Base-by-base conservation (phyloP, 495 filamentous ascomycete genomes). In the Talaromyces liani region DNA sequence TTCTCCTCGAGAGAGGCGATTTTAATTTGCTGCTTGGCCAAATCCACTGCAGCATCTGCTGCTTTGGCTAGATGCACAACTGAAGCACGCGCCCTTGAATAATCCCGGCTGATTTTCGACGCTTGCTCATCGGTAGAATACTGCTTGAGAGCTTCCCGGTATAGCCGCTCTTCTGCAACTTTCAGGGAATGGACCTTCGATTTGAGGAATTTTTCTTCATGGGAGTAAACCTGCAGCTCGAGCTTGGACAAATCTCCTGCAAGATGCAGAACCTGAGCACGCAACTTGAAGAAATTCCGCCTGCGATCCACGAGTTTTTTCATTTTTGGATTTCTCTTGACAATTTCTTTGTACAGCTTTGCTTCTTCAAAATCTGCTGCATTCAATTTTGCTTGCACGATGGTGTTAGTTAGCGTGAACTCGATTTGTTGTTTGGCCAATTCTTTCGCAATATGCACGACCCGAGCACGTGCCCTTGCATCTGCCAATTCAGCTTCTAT, bases 11-110 rank as follows among this genome's bases (percentile, higher is more conserved):
- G 53, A n/a, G 53, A 56, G 12, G 27, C 68, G 61, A 71, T 64
- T n/a, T 70, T 58, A 1, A 68, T 61, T 16, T 71, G 65, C 6
- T 71, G 69, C 1, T 70, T 56, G 12, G 53, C 53, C 27, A 56
- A 6, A 56, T 56, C 53, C 10, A 56, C 27, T 6, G 53, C 53
- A 29, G 22, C 53, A 29, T 56, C 53, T 0, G 53, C 9, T 56
- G 53, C 53, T 56, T 31, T 56, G 53, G 53, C 53, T 8, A 56
- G 10, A n/a, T 56, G 53, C 22, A 56, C 53, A 7, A 56, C 22
- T n/a, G 27, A 56, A 24, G 53, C 53, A 22, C 53, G 53, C 6
- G 53, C 53, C 53, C 53, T 56, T 29, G 53, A 20, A 29, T 27
- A 56, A 10, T 56, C 53, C 12, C 27, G 6, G n/a, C 20, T 56